These are phyloP conservation scores for Tetrahymena borealis DNA, from an alignment of 73 alveolate species.

Conservation along the genomic window DNA sequence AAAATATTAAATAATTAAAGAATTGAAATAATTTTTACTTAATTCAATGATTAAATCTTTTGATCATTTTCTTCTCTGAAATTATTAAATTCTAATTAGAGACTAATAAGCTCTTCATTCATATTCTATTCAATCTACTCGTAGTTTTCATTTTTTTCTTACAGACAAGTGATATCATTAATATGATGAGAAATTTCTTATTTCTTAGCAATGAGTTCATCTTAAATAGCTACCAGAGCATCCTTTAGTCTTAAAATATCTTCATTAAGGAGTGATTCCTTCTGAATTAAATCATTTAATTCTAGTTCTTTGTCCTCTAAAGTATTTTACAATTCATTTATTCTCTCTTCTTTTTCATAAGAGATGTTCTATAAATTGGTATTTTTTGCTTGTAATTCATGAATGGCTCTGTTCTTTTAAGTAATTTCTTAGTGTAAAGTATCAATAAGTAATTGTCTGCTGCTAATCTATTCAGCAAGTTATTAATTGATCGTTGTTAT, in stretches of 20 bases:
- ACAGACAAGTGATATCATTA: background rate
- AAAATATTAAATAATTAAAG: too few relatives aligned
- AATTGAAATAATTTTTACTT: background rate
- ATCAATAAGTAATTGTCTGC: background rate
- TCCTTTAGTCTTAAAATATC: background rate
- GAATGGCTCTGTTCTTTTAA: background rate
- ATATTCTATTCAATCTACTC: background rate
- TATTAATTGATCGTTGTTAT: background rate
- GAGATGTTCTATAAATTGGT: background rate
- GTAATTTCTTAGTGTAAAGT: background rate
- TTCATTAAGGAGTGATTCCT: background rate
- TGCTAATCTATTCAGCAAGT: background rate
- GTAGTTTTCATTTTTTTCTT: background rate
- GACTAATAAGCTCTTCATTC: background rate
- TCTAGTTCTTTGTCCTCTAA: background rate
- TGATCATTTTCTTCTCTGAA: background rate
- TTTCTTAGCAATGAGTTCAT: background rate
- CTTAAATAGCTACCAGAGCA: background rate
- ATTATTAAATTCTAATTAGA: background rate
- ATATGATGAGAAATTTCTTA: background rate
- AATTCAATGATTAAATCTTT: background rate
- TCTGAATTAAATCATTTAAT: background rate
- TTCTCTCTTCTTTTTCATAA: background rate
- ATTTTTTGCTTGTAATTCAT: background rate
- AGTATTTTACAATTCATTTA: background rate